Base-by-base conservation (phyloP, 257 asterid species). In the Ocimum tenuiflorum region DNA sequence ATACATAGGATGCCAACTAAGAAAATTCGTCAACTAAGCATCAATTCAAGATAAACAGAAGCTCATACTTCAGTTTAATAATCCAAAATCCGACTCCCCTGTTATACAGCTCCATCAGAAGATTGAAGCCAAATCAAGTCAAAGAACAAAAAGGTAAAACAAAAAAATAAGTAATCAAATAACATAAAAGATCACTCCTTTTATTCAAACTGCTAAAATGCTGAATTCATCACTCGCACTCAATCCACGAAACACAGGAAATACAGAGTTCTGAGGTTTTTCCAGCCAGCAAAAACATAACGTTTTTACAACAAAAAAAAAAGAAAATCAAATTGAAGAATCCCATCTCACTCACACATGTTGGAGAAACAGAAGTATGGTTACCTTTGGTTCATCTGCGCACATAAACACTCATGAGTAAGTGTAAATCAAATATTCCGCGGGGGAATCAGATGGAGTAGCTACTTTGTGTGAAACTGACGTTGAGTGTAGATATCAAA, bases 391-490 rank as follows among this genome's bases (percentile, higher is more conserved):
- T 65, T 59, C 58, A 3, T 38, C 48, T 20, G 8, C 42, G 45
- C 71, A 47, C 51, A 43, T 29, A 35, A 24, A 42, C 54, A 58
- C 55, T 36, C 53, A 60, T 2, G 39, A 51, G 46, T 22, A 56
- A 24, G 54, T 27, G 46, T 19, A 38, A 6, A 18, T 45, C 7
- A 57, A 69, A 63, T 48, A 58, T 38, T 49, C 31, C 20, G 64
- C 45, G 15, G 47, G 20, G 65, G 53, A 51, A 70, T 19, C 69
- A 50, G 64, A 73, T 43, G 64, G 42, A 60, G 38, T n/a, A 55
- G 67, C 64, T 36, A 51, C 72, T 74, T 69, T 68, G 38, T 45
- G 75, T 69, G 59, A 55, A 56, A 46, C 19, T 52, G 63, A 74
- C 42, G 78, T 31, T 13, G 72, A 48, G 73, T 60, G 31, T 8